phyloP scores from a whole-genome alignment of 306 rosid genomes.

The Betula pendula region DNA sequence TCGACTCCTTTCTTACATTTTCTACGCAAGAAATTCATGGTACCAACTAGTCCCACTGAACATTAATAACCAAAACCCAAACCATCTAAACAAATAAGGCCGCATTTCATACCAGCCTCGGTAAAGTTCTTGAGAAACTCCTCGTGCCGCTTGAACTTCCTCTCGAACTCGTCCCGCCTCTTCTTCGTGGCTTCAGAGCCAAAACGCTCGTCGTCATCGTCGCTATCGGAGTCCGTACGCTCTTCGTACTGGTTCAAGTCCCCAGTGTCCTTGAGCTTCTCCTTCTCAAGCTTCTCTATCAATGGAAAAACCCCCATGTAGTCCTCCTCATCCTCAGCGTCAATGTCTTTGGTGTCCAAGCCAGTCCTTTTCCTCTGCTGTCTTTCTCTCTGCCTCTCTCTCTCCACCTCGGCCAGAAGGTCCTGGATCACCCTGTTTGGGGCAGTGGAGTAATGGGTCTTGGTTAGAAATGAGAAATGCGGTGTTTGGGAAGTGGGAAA shows the following conservation, averaged over 20 bases:
- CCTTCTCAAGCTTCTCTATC: conserved; percentile 65
- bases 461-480: conserved; percentile 16
- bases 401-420: conserved; percentile 61
- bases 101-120: conserved; percentile 43
- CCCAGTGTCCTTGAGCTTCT: conserved; percentile 38
- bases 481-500: conserved; percentile 24
- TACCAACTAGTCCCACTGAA: not conserved
- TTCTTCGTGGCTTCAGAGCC: conserved; percentile 43
- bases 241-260: conserved; percentile 54
- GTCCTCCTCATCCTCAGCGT: conserved; percentile 55
- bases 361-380: conserved; percentile 57
- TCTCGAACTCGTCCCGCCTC: conserved; percentile 48
- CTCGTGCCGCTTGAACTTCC: conserved; percentile 64
- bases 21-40: not conserved
- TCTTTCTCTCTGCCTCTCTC: conserved; percentile 58
- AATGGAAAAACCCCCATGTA: conserved; percentile 64
- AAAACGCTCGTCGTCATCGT: conserved; percentile 61
- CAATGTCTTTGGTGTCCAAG: conserved; percentile 64
- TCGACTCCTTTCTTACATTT: not conserved
- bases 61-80: not conserved
- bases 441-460: conserved; percentile 43
- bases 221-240: conserved; percentile 79
- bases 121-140: conserved; percentile 57
- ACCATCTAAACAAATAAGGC: not conserved
- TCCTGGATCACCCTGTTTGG: conserved; percentile 41